Conservation (phyloP, 1,139 yeast species). For the Sugiyamaella sp. region DNA sequence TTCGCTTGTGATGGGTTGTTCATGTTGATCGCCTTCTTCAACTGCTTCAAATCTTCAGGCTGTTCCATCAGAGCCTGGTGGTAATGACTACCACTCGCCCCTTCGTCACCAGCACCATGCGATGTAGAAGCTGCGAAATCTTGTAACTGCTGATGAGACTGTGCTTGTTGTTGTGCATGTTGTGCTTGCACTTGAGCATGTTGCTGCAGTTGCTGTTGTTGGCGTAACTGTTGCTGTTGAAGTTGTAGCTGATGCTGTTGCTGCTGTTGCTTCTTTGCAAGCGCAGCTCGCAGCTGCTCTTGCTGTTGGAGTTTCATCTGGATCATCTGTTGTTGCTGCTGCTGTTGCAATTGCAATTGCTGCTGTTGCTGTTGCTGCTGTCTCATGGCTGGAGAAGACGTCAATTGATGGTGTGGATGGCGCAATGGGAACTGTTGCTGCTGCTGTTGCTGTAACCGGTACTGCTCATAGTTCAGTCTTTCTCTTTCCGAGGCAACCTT, state of each 20-base stretch:
- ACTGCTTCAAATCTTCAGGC: constrained; percentile 37
- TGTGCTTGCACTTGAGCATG: constrained; percentile 19
- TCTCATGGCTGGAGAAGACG: constrained; percentile 24
- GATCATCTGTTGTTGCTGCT: constrained; percentile 12
- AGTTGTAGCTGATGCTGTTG: constrained; percentile 26
- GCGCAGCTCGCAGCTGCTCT: constrained; percentile 23
- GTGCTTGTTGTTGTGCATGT: constrained; percentile 21
- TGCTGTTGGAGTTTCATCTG: constrained; percentile 24
- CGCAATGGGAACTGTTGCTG: constrained; percentile 30
- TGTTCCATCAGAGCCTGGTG: constrained; percentile 30
- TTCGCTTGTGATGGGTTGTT: constrained; percentile 22
- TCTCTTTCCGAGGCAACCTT: constrained; percentile 30
- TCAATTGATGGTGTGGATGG: constrained; percentile 27
- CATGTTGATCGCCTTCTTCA: constrained; percentile 40
- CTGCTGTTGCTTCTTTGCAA: constrained; percentile 17
- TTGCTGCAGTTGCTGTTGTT: too few relatives aligned
- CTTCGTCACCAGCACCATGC: constrained; percentile 1
- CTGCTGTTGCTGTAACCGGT: constrained; percentile 30
- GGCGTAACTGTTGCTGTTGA: constrained; percentile 25
- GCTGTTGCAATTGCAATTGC: constrained; percentile 18
- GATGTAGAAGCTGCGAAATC: constrained; percentile 14
- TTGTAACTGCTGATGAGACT: constrained; percentile 19
- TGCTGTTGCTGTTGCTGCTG: constrained; percentile 27
- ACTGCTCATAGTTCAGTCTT: constrained; percentile 26
- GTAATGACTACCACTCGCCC: constrained; percentile 19